Conservation (phyloP, 1,284 basidiomycete genomes). For the Laetiporus sulphureus region DNA sequence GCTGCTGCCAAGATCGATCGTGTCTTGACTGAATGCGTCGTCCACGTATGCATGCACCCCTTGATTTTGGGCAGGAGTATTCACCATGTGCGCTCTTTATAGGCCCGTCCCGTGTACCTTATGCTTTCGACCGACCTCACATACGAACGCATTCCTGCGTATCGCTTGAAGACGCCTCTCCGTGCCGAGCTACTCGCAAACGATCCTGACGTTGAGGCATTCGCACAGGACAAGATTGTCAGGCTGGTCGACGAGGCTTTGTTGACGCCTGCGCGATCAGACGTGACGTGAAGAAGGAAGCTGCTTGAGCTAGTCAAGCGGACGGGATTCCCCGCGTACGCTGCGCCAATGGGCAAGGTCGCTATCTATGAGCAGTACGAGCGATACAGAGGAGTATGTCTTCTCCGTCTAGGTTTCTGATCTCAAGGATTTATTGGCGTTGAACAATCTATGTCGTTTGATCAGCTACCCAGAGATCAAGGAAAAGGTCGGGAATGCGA, state of each 20-base stretch:
- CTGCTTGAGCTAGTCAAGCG: slow-evolving; percentile 63
- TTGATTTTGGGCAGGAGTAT: not conserved
- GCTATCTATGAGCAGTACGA: slow-evolving; percentile 73
- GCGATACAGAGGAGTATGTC: slow-evolving; percentile 85
- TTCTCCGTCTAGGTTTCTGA: no score
- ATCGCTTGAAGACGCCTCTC: slow-evolving; percentile 60
- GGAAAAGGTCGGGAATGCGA: slow-evolving; percentile 74
- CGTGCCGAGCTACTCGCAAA: slow-evolving; percentile 43
- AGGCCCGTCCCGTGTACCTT: slow-evolving; percentile 86
- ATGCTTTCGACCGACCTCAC: slow-evolving; percentile 85
- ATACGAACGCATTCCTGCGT: slow-evolving; percentile 58
- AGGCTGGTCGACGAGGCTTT: slow-evolving; percentile 64
- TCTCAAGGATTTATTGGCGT: no score
- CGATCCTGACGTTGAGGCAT: slow-evolving; percentile 55
- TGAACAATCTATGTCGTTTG: slow-evolving; percentile 75
- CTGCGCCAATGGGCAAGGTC: slow-evolving; percentile 88
- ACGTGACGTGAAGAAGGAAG: slow-evolving; percentile 67
- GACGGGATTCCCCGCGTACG: slow-evolving; percentile 74
- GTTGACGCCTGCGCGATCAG: slow-evolving; percentile 87
- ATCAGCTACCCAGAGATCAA: slow-evolving; percentile 69
- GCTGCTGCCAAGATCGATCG: slow-evolving; percentile 77
- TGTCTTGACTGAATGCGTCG: slow-evolving; percentile 70
- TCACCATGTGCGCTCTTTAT: not conserved
- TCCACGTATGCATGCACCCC: slow-evolving; percentile 44
- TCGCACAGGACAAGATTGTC: slow-evolving; percentile 71